phyloP scores from a whole-genome alignment of 2,329 filamentous ascomycete species.

The Ophioceras dolichostomum region DNA sequence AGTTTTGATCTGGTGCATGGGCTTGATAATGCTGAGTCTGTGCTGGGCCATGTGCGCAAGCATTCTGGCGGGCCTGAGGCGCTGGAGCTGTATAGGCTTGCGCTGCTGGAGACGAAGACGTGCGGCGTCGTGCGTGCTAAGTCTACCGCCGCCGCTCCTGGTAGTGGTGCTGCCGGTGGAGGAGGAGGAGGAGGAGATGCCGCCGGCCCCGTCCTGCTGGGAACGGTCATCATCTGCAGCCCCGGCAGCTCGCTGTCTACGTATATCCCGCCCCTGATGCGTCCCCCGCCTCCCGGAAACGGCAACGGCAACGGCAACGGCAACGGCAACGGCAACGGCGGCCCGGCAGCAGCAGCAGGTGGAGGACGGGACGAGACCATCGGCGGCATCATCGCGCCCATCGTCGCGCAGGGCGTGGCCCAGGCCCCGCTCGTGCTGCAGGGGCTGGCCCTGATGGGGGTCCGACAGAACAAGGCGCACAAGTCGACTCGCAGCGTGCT shows the following conservation, averaged over 20 bases:
- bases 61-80: slow-evolving; percentile 69
- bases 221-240: slow-evolving; percentile 70
- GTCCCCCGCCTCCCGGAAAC: slow-evolving; percentile 24
- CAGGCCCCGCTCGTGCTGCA: slow-evolving; percentile 62
- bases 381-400: slow-evolving; percentile 69
- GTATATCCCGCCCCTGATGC: slow-evolving; percentile 52
- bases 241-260: slow-evolving; percentile 55
- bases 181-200: no score
- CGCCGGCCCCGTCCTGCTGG: no score
- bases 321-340: slow-evolving; percentile 17
- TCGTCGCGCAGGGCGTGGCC: slow-evolving; percentile 25
- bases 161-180: slow-evolving; percentile 49
- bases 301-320: no score
- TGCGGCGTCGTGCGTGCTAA: slow-evolving; percentile 80
- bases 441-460: slow-evolving; percentile 67
- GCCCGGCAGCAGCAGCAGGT: background rate
- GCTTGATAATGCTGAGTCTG: slow-evolving; percentile 59
- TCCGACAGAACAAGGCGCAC: slow-evolving; percentile 71
- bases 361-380: slow-evolving; percentile 31
- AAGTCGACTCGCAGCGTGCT: slow-evolving; percentile 62
- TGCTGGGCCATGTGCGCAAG: slow-evolving; percentile 62
- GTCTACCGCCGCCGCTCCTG: slow-evolving; percentile 44
- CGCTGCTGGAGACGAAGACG: slow-evolving; percentile 55
- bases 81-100: slow-evolving; percentile 66
- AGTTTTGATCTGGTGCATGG: slow-evolving; percentile 78